Conservation (phyloP, 495 filamentous ascomycete species). For the Neurospora africana region DNA sequence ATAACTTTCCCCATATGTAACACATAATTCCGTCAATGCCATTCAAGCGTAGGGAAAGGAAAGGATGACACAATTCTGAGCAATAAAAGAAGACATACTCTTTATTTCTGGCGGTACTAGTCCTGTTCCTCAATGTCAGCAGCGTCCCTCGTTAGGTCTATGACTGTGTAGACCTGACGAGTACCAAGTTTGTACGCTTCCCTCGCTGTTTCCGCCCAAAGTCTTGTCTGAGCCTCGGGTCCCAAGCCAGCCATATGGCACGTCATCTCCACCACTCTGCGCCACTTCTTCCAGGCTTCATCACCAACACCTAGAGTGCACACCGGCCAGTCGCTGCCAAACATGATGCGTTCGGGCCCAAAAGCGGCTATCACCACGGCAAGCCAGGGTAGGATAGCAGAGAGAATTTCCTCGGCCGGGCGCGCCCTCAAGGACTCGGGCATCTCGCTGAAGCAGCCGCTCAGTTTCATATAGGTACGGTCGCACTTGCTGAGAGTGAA, state of each 20-base stretch:
- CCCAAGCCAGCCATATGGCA: constrained; percentile 47
- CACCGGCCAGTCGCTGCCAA: constrained; percentile 84
- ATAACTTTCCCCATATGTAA: not conserved
- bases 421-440: constrained; percentile 30
- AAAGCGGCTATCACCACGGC: constrained; percentile 57
- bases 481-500: constrained; percentile 47
- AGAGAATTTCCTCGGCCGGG: constrained; percentile 36
- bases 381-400: constrained; percentile 50
- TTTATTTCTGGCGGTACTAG: not conserved
- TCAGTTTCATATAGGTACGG: constrained; percentile 78
- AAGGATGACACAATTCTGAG: not conserved
- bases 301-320: constrained; percentile 58
- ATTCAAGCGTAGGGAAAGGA: not conserved
- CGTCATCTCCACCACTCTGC: constrained; percentile 46
- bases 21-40: not conserved
- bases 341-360: constrained; percentile 64
- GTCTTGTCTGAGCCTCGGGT: constrained; percentile 44
- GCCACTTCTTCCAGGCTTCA: constrained; percentile 48
- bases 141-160: not conserved
- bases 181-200: constrained; percentile 50
- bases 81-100: not conserved
- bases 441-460: constrained; percentile 69
- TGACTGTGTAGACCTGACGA: not conserved
- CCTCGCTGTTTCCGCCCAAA: constrained; percentile 62
- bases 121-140: not conserved